Evolutionary conservation across 2,329 filamentous ascomycete species (phyloP), one percentile per base, ranked within the genome.

Genomic region (Colletotrichum nymphaeae): DNA sequence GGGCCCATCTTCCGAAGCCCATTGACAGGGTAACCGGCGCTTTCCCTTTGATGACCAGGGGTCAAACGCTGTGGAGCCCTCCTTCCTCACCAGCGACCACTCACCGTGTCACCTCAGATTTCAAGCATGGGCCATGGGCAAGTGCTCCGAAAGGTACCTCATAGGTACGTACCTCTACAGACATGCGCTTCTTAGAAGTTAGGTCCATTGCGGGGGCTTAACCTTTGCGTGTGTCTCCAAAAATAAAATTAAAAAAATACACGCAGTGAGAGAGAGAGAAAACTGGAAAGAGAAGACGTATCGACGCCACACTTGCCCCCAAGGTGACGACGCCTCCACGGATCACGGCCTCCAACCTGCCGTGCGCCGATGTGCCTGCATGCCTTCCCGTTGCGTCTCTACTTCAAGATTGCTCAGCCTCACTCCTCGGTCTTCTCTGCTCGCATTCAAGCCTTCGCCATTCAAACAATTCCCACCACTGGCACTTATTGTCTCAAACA

Each of bases 1-100:
- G 32, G 42, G 46, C 26, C 24, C 49, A 57, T 49, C 57, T 52
- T 72, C 57, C 64, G 58, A 63, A 56, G 37, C 37, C 55, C 56
- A 73, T 71, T 73, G 71, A 71, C 67, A 70, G 60, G 66, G 70
- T 70, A 73, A 70, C 70, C 55, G 67, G 67, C 67, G 62, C 56
- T 28, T 65, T 70, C 60, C 42, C 70, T 32, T 59, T 8, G n/a
- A 57, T 28, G 49, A 22, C 28, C 60, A 60, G 66, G 66, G 60
- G 35, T 9, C 42, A 49, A 49, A 49, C 42, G 42, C 19, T 49
- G 24, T 57, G 14, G 28, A 12, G 32, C 32, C 52, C 14, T 42
- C 37, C 42, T 49, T 22, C 42, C 19, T 49, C 42, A 49, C 7
- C 37, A 19, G 1, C 37, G 5, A 42, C 16, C 37, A 19, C 12